Percentiles rank a stretch among this genome's conserved stretches.
phyloP scores from a whole-genome alignment of 805 yeast genomes.

The Candida ficus region DNA sequence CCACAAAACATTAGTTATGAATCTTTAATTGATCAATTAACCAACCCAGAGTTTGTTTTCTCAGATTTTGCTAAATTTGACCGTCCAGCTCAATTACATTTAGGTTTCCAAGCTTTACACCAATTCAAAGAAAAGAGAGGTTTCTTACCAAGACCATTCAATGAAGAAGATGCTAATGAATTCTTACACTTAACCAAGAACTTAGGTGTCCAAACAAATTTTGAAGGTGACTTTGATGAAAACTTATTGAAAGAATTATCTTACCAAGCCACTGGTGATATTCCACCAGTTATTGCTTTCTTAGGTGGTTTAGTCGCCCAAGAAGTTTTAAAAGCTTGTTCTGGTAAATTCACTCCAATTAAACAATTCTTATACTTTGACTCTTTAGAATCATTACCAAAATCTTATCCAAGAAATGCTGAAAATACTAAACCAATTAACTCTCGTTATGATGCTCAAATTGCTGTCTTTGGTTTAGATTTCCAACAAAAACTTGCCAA shows the following conservation, averaged over 20 bases:
- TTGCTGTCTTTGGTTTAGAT: conserved; percentile 85
- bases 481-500: conserved; percentile 73
- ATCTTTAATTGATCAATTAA: conserved; percentile 57
- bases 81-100: conserved; percentile 83
- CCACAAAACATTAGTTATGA: conserved; percentile 64
- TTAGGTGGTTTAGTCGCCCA: conserved; percentile 95
- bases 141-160: conserved; percentile 69
- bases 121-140: conserved; percentile 61
- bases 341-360: conserved; percentile 92
- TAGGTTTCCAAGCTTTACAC: conserved; percentile 87
- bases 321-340: conserved; percentile 90
- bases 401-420: conserved; percentile 55
- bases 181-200: conserved; percentile 53
- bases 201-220: conserved; percentile 48
- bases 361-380: conserved; percentile 92
- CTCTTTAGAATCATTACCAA: conserved; percentile 87
- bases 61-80: conserved; percentile 95
- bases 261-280: conserved; percentile 85
- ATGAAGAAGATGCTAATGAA: conserved; percentile 69
- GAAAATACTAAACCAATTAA: conserved; percentile 71
- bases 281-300: conserved; percentile 85
- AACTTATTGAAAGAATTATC: conserved; percentile 67
- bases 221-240: conserved; percentile 62
- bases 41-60: conserved; percentile 69
- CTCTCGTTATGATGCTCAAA: conserved; percentile 89